Conservation (phyloP, 2,329 filamentous ascomycete species). For the Cryoendolithus antarcticus region DNA sequence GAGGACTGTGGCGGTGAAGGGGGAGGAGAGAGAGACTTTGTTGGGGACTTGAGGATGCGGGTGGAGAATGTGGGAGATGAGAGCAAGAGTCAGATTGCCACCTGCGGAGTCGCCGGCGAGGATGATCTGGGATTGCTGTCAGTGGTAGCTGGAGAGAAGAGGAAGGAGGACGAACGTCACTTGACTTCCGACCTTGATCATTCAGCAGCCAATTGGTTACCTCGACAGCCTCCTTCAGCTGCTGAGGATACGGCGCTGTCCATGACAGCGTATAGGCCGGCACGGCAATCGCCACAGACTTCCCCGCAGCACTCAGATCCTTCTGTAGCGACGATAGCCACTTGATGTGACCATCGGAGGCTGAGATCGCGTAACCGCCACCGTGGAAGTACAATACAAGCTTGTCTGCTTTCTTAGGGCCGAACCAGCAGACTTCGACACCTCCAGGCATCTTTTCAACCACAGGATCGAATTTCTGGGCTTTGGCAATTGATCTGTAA, state of each 20-base stretch:
- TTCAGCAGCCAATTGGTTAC: slow-evolving; percentile 31
- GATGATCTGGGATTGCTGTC: slow-evolving; percentile 25
- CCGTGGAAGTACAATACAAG: slow-evolving; percentile 37
- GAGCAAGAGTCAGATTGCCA: slow-evolving; percentile 33
- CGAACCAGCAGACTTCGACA: slow-evolving; percentile 36
- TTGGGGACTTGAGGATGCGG: slow-evolving; percentile 40
- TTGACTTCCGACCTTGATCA: slow-evolving; percentile 22
- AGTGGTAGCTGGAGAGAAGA: not conserved
- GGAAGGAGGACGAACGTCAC: slow-evolving; percentile 11
- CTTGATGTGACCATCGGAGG: slow-evolving; percentile 34
- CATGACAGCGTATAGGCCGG: slow-evolving; percentile 49
- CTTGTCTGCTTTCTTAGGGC: slow-evolving; percentile 26
- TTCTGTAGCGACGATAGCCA: slow-evolving; percentile 36
- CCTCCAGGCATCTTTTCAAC: slow-evolving; percentile 31
- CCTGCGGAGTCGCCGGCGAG: slow-evolving; percentile 43
- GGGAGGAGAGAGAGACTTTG: slow-evolving; percentile 27
- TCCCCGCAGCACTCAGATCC: slow-evolving; percentile 23
- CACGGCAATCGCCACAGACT: slow-evolving; percentile 35
- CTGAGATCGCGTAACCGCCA: slow-evolving; percentile 44
- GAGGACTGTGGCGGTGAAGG: slow-evolving; percentile 39
- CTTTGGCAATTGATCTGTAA: slow-evolving; percentile 25
- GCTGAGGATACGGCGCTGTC: slow-evolving; percentile 33
- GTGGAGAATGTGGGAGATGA: slow-evolving; percentile 42
- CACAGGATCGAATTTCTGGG: slow-evolving; percentile 25
- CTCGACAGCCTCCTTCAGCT: slow-evolving; percentile 35